Evolutionary conservation across 345 rosid species (phyloP).

Genomic region (Adansonia digitata): DNA sequence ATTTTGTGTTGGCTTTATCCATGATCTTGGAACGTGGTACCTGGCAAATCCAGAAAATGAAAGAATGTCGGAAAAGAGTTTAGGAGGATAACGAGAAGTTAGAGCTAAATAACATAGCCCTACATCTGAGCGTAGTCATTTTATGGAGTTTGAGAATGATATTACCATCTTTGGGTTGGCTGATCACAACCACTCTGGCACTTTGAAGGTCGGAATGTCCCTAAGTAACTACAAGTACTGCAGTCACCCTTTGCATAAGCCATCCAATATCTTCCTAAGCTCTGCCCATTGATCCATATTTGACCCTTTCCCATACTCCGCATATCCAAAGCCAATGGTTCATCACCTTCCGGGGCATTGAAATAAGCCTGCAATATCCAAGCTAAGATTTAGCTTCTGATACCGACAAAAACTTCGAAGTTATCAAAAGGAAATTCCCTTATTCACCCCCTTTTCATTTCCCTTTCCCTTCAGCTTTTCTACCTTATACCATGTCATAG

Average conservation of each 20-base stretch:
- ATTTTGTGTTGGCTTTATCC: neutral
- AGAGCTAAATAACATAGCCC: neutral
- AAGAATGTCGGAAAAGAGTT: too few species aligned
- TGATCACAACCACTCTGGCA: neutral
- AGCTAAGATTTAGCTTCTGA: too few species aligned
- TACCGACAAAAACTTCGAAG: too few species aligned
- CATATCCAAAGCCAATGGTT: neutral
- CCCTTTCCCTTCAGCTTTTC: neutral
- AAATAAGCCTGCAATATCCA: neutral
- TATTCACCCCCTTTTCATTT: too few species aligned
- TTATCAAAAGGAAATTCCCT: too few species aligned
- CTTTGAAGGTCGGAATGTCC: neutral
- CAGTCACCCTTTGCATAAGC: neutral
- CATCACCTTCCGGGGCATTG: neutral
- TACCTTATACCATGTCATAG: neutral
- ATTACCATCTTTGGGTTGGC: slow-evolving; percentile 1
- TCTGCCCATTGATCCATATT: neutral
- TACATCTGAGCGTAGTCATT: too few species aligned
- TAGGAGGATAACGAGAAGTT: neutral
- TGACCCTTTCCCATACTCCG: neutral
- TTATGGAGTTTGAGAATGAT: too few species aligned
- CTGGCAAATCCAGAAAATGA: too few species aligned
- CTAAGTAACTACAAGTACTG: neutral
- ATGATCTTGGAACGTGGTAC: neutral
- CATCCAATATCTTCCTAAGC: neutral